Evolutionary conservation across 2,329 filamentous ascomycete genomes (phyloP).

Genomic region (Iodosphaeria phyllophila): DNA sequence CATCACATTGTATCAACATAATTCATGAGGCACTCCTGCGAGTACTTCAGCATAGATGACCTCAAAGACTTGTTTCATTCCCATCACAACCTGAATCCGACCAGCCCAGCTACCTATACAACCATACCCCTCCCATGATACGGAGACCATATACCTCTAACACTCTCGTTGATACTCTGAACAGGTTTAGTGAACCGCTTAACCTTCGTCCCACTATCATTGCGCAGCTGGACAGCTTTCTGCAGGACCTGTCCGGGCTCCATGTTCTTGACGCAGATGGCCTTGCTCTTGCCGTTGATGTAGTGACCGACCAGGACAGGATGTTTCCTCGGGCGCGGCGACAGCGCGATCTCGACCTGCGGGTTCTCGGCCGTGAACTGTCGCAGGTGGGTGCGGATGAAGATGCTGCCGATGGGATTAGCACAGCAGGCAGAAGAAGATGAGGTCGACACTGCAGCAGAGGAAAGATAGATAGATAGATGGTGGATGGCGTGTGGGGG

Average conservation of each 20-base stretch:
- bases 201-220: conserved; percentile 60
- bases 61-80: too few species aligned
- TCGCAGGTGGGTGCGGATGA: conserved; percentile 60
- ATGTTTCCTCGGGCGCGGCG: conserved; percentile 76
- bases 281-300: conserved; percentile 74
- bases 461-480: neutral
- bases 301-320: conserved; percentile 80
- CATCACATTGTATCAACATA: too few species aligned
- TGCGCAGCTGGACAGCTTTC: conserved; percentile 56
- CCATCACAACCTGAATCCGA: too few species aligned
- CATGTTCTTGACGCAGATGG: conserved; percentile 77
- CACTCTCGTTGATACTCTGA: conserved; percentile 43
- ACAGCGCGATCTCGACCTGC: conserved; percentile 78
- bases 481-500: conserved; percentile 1
- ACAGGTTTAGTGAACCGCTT: conserved; percentile 44
- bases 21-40: too few species aligned
- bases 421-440: neutral
- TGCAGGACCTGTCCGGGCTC: conserved; percentile 62
- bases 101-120: too few species aligned
- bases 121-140: conserved; percentile 42
- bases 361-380: conserved; percentile 68
- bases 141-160: conserved; percentile 52
- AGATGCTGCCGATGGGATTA: conserved; percentile 33
- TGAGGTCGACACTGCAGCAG: neutral
- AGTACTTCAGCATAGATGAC: too few species aligned